Conservation (phyloP, 2,329 filamentous ascomycete genomes). For the Parascedosporium putredinis region DNA sequence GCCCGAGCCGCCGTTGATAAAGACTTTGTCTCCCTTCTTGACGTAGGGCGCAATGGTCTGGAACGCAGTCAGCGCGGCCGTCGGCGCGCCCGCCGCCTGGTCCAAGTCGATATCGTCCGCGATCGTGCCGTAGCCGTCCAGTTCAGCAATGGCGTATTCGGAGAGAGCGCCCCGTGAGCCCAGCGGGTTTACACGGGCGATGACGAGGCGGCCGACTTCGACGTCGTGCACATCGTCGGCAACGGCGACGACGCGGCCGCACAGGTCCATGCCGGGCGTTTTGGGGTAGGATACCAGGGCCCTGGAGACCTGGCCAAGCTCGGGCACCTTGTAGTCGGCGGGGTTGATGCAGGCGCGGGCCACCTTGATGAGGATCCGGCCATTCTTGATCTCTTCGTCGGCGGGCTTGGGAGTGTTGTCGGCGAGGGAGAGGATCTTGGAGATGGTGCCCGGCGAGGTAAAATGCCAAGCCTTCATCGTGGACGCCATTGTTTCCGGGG, state of each 20-base stretch:
- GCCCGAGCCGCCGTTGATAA: constrained; percentile 57
- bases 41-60: constrained; percentile 34
- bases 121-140: constrained; percentile 12
- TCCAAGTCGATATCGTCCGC: constrained; percentile 17
- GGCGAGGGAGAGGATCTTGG: constrained; percentile 16
- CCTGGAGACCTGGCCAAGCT: constrained; percentile 27
- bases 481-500: constrained; percentile 9
- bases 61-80: constrained; percentile 37
- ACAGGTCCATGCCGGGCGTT: constrained; percentile 39
- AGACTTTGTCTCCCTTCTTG: constrained; percentile 42
- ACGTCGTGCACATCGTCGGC: constrained; percentile 19
- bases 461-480: constrained; percentile 12
- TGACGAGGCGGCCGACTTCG: constrained; percentile 30
- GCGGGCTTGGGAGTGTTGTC: constrained; percentile 12
- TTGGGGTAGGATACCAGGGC: constrained; percentile 24
- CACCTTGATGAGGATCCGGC: constrained; percentile 32
- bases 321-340: constrained; percentile 37
- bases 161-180: constrained; percentile 29
- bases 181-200: constrained; percentile 24
- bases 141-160: constrained; percentile 28
- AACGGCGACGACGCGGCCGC: constrained; percentile 31
- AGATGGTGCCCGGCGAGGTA: constrained; percentile 16
- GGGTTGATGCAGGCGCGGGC: constrained; percentile 34
- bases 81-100: constrained; percentile 30
- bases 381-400: constrained; percentile 11